Evolutionary conservation across 2,329 filamentous ascomycete species (phyloP).

Genomic region (Colletotrichum falcatum): DNA sequence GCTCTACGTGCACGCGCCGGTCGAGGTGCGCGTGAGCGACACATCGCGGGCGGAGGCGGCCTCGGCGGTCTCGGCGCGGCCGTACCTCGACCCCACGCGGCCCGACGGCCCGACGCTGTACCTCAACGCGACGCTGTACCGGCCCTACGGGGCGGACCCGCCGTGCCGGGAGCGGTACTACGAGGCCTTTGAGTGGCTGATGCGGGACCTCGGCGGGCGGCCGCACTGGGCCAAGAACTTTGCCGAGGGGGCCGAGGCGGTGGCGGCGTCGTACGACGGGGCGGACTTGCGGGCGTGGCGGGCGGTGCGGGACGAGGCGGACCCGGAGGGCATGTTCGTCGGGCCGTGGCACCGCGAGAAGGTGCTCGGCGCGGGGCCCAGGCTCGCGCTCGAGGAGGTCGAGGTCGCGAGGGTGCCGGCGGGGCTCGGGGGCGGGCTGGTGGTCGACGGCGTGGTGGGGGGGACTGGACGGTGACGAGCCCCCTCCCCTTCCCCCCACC

Average conservation of each 20-base stretch:
- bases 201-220: slow-evolving; percentile 83
- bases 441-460: slow-evolving; percentile 5
- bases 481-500: too few relatives aligned
- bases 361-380: slow-evolving; percentile 60
- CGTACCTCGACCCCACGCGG: slow-evolving; percentile 77
- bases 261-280: slow-evolving; percentile 77
- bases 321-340: slow-evolving; percentile 88
- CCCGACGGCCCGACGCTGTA: slow-evolving; percentile 81
- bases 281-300: slow-evolving; percentile 73
- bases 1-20: slow-evolving; percentile 87
- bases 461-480: not conserved
- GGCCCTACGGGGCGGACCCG: slow-evolving; percentile 82
- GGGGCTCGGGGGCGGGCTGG: slow-evolving; percentile 20
- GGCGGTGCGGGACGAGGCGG: slow-evolving; percentile 74
- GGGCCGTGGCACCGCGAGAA: slow-evolving; percentile 89
- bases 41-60: slow-evolving; percentile 57
- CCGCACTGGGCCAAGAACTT: slow-evolving; percentile 98
- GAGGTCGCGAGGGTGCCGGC: slow-evolving; percentile 43
- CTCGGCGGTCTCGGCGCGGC: slow-evolving; percentile 42
- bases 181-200: slow-evolving; percentile 89
- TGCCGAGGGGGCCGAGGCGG: slow-evolving; percentile 62
- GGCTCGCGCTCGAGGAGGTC: slow-evolving; percentile 53
- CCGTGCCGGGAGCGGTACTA: slow-evolving; percentile 84
- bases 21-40: slow-evolving; percentile 90
- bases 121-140: slow-evolving; percentile 90